Conservation (phyloP, 257 asterid genomes). For the Solanum tacnaense region DNA sequence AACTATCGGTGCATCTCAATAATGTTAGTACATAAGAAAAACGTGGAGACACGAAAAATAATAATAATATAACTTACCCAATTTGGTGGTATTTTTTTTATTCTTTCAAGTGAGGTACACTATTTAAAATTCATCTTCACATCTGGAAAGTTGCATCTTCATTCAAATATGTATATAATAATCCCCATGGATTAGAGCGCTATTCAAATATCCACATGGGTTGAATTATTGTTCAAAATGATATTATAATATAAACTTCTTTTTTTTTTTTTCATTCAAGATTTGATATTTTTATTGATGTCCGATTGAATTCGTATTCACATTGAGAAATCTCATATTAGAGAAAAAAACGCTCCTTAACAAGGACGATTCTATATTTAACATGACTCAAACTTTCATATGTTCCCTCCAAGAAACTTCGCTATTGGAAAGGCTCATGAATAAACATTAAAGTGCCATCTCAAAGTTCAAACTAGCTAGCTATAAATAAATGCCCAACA, state of each 20-base stretch:
- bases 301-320: accelerated
- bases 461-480: not conserved
- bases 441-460: not conserved
- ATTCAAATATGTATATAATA: not conserved
- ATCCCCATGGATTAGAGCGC: not conserved
- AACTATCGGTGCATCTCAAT: not conserved
- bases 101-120: not conserved
- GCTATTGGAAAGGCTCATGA: not conserved
- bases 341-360: not conserved
- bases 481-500: not conserved
- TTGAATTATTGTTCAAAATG: not conserved
- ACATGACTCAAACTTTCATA: not conserved
- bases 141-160: not conserved
- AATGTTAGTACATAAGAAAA: not conserved
- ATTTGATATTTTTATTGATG: not conserved
- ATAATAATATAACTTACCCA: not conserved
- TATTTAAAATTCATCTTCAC: not conserved
- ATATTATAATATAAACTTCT: no score
- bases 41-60: not conserved
- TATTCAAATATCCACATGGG: not conserved
- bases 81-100: no score
- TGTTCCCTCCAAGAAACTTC: not conserved
- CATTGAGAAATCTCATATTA: accelerated
- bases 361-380: accelerated
- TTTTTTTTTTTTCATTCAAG: accelerated